Evolutionary conservation across 2,329 filamentous ascomycete species (phyloP).

Genomic region (Didymella pinodella): DNA sequence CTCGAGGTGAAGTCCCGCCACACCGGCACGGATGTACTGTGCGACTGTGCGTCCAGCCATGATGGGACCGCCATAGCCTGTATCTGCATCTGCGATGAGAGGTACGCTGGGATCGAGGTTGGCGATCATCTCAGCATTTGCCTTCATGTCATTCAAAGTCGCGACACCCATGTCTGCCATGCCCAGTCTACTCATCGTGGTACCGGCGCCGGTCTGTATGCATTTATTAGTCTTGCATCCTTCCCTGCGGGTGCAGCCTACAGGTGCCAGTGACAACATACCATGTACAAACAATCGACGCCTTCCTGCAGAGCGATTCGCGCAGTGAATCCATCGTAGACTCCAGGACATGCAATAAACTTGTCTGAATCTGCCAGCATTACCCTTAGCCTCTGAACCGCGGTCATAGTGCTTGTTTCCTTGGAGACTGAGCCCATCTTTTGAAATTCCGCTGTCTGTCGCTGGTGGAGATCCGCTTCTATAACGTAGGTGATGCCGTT

Average conservation of each 20-base stretch:
- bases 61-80: constrained; percentile 59
- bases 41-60: constrained; percentile 62
- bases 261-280: constrained; percentile 42
- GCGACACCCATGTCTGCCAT: constrained; percentile 70
- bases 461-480: constrained; percentile 3
- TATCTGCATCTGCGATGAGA: constrained; percentile 69
- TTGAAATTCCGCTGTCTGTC: not conserved
- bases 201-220: constrained; percentile 67
- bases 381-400: constrained; percentile 42
- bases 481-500: constrained; percentile 6
- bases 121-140: constrained; percentile 71
- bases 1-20: constrained; percentile 69
- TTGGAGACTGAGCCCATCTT: constrained; percentile 22
- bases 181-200: constrained; percentile 67
- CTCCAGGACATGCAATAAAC: constrained; percentile 67
- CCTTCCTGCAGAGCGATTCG: constrained; percentile 69
- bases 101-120: constrained; percentile 63
- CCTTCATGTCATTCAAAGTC: constrained; percentile 68
- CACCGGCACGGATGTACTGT: constrained; percentile 62
- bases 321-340: constrained; percentile 73
- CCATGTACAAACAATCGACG: constrained; percentile 73
- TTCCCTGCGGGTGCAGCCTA: not conserved
- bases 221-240: not conserved
- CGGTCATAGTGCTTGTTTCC: constrained; percentile 28
- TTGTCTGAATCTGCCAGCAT: constrained; percentile 45